phyloP scores from a whole-genome alignment of 495 filamentous ascomycete genomes.

The Margaritispora aquatica region DNA sequence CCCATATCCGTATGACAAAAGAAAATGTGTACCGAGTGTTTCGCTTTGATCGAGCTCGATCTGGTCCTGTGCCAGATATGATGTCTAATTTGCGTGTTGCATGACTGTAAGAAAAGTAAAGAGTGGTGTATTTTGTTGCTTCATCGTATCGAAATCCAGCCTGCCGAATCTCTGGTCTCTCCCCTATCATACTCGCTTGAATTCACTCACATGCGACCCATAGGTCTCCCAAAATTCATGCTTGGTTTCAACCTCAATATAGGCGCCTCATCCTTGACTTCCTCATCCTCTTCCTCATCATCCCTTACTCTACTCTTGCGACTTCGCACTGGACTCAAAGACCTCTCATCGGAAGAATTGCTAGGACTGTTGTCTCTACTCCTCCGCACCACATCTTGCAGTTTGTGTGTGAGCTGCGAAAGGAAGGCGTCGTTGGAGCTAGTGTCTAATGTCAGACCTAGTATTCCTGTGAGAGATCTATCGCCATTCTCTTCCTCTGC shows the following conservation, averaged over 20 bases:
- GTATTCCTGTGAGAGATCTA: slow-evolving; percentile 15
- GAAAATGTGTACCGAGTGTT: too few species aligned
- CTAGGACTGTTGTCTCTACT: slow-evolving; percentile 13
- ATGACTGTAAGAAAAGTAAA: background rate
- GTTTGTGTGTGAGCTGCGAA: slow-evolving; percentile 14
- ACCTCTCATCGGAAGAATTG: background rate
- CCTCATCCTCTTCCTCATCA: background rate
- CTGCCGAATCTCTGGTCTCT: background rate
- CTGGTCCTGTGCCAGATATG: too few species aligned
- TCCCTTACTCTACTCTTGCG: background rate
- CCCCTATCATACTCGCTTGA: background rate
- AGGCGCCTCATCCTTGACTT: slow-evolving; percentile 17
- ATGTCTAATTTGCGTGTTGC: background rate
- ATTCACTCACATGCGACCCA: slow-evolving; percentile 17
- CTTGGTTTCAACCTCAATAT: slow-evolving; percentile 20
- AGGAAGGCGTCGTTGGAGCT: slow-evolving; percentile 18
- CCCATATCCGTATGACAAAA: too few species aligned
- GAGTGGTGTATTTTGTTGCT: background rate
- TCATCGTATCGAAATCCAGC: background rate
- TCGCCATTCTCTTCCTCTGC: slow-evolving; percentile 16
- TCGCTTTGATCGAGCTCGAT: too few species aligned
- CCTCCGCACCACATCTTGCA: slow-evolving; percentile 21
- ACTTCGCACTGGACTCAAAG: background rate
- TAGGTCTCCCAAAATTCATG: slow-evolving; percentile 24
- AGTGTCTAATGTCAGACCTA: slow-evolving; percentile 18